phyloP scores from a whole-genome alignment of 2,329 filamentous ascomycete genomes.

The Colletotrichum sp. region DNA sequence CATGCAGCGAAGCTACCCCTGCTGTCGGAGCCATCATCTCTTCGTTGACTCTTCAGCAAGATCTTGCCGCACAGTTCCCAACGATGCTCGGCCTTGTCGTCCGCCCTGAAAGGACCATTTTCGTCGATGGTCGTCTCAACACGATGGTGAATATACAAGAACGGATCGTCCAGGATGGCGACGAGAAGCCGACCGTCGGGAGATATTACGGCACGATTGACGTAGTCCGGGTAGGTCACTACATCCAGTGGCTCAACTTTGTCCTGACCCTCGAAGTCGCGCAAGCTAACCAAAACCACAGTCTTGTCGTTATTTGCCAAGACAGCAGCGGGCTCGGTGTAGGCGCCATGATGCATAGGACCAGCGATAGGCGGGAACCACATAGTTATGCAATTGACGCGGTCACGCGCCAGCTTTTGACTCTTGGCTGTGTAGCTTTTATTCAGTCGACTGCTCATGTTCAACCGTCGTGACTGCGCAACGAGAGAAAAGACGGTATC shows the following conservation, averaged over 20 bases:
- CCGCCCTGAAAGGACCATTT: constrained; percentile 23
- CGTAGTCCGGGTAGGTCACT: constrained; percentile 78
- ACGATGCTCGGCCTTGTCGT: constrained; percentile 38
- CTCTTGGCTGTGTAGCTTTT: constrained; percentile 55
- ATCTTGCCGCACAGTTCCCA: constrained; percentile 60
- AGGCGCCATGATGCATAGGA: constrained; percentile 38
- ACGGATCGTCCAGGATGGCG: constrained; percentile 86
- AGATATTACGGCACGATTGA: constrained; percentile 94
- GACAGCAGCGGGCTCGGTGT: constrained; percentile 65
- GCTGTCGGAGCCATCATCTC: constrained; percentile 58
- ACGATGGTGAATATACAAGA: constrained; percentile 81
- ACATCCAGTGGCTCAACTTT: constrained; percentile 67
- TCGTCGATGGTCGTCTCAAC: constrained; percentile 37
- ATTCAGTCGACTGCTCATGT: constrained; percentile 38
- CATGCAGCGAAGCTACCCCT: constrained; percentile 79
- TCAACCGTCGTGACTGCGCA: constrained; percentile 34
- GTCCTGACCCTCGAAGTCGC: constrained; percentile 54
- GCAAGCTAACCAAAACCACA: constrained; percentile 81
- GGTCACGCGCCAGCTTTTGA: constrained; percentile 60
- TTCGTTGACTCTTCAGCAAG: constrained; percentile 62
- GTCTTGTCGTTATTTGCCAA: constrained; percentile 92
- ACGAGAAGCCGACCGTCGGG: constrained; percentile 83
- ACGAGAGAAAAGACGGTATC: constrained; percentile 39
- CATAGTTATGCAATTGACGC: constrained; percentile 71
- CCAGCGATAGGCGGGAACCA: constrained; percentile 58